Evolutionary conservation across 495 filamentous ascomycete genomes (phyloP), one percentile per base, ranked within the genome.

Genomic region (Rhizodiscina lignyota): DNA sequence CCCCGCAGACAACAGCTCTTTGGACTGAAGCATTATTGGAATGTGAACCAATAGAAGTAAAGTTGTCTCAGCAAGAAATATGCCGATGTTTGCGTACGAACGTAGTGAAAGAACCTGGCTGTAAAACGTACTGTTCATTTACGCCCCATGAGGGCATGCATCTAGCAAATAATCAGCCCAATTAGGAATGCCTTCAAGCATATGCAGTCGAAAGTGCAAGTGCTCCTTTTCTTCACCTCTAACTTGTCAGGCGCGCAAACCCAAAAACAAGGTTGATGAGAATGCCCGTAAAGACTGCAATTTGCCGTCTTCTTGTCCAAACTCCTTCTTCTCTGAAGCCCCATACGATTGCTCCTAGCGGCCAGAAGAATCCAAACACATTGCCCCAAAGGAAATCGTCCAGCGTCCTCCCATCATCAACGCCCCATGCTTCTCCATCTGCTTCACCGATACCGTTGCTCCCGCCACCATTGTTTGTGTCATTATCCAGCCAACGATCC

Each of bases 291-390:
- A 77, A 70, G 12, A 94, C 80, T 42, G 86, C 84, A 44, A 91
- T 69, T 48, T 80, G 69, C 65, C 81, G 77, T 48, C 84, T 57
- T 58, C 72, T 69, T 26, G 74, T 79, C 73, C 83, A 93, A 39
- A 94, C 74, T 8, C 84, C 84, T 40, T 91, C 82, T 58, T 94
- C 86, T 36, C 84, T 63, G 32, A 85, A 62, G 52, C 87, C 53
- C 84, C 83, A 92, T 31, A 75, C 74, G 19, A 84, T 63, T 47
- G 81, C 83, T 0, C 79, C 84, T 29, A 96, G 52, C 19, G 89
- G 86, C 75, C 85, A 97, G 51, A 97, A 77, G 59, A 94, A 94
- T 16, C 89, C 89, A 49, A 85, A 82, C 18, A 89, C 57, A 48
- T 79, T 83, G 1, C 86, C 89, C 60, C 72, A 79, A 44, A 94